A percentile compares a stretch with the other conserved stretches of the same genome.
phyloP scores from a whole-genome alignment of 2,329 filamentous ascomycete genomes.

The Colletotrichum caudatum region DNA sequence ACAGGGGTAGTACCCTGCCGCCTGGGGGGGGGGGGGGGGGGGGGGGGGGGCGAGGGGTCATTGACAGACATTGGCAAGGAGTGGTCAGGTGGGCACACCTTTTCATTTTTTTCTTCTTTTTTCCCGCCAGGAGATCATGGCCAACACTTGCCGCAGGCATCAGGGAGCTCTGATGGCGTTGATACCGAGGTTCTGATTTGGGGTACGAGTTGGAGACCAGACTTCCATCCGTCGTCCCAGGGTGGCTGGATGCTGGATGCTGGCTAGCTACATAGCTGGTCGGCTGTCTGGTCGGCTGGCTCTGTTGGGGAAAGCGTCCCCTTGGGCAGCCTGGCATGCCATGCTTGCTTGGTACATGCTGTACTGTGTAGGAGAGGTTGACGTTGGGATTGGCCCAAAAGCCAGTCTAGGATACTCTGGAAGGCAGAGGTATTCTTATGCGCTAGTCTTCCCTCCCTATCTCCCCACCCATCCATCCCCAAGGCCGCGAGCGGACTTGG shows the following conservation, averaged over 20 bases:
- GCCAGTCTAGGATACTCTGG: slow-evolving; percentile 20
- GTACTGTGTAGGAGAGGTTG: slow-evolving; percentile 29
- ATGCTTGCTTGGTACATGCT: slow-evolving; percentile 9
- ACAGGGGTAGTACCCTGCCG: slow-evolving; percentile 32
- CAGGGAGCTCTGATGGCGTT: slow-evolving; percentile 15
- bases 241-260: neutral
- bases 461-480: slow-evolving; percentile 3
- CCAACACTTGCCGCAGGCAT: slow-evolving; percentile 18
- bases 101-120: neutral
- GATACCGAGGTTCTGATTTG: slow-evolving; percentile 6
- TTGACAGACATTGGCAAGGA: slow-evolving; percentile 18
- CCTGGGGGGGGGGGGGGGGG: too few relatives aligned
- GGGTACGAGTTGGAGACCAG: slow-evolving; percentile 36
- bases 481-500: slow-evolving; percentile 25
- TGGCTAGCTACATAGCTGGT: neutral
- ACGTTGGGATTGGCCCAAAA: slow-evolving; percentile 5
- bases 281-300: slow-evolving; percentile 1
- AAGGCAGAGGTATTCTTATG: slow-evolving; percentile 1
- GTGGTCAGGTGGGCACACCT: slow-evolving; percentile 40
- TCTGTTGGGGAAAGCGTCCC: slow-evolving; percentile 30
- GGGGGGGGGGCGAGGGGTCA: too few relatives aligned
- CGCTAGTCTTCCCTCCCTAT: neutral
- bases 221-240: neutral
- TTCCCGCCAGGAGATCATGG: slow-evolving; percentile 3
- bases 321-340: neutral